phyloP scores from a whole-genome alignment of 2,329 filamentous ascomycete genomes.

The Macrophomina pseudophaseolina region DNA sequence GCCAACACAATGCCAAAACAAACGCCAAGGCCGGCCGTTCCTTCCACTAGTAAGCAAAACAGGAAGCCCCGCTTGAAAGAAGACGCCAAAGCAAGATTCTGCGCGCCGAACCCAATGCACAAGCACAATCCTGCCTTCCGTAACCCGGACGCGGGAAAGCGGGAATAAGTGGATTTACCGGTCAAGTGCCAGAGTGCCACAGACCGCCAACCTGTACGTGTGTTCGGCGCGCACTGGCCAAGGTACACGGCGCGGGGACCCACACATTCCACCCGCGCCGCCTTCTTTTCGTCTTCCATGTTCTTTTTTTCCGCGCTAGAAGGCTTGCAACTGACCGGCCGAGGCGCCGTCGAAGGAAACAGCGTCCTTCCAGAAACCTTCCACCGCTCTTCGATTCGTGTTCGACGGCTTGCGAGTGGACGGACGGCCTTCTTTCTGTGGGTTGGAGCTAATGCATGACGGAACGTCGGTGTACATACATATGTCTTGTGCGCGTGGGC shows the following conservation, averaged over 20 bases:
- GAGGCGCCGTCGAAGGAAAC: not conserved
- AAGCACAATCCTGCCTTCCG: no score
- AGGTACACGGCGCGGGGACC: not conserved
- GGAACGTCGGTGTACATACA: not conserved
- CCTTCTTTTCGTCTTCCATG: no score
- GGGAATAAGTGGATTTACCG: not conserved
- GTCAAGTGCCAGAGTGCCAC: not conserved
- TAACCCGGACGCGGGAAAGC: not conserved
- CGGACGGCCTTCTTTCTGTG: not conserved
- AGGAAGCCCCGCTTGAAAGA: not conserved
- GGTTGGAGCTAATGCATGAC: not conserved
- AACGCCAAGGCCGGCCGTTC: not conserved
- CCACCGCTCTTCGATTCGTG: not conserved
- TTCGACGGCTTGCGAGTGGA: not conserved
- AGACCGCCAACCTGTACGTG: conserved; percentile 10
- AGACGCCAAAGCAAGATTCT: not conserved
- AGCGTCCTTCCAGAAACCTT: not conserved
- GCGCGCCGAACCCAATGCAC: not conserved
- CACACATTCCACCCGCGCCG: not conserved
- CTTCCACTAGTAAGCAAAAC: not conserved
- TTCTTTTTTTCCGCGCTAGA: not conserved
- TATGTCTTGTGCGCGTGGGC: no score
- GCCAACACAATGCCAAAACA: not conserved
- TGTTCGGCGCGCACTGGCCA: not conserved
- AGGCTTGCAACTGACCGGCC: not conserved